Evolutionary conservation across 345 rosid species (phyloP).

Genomic region (Brassica carinata): DNA sequence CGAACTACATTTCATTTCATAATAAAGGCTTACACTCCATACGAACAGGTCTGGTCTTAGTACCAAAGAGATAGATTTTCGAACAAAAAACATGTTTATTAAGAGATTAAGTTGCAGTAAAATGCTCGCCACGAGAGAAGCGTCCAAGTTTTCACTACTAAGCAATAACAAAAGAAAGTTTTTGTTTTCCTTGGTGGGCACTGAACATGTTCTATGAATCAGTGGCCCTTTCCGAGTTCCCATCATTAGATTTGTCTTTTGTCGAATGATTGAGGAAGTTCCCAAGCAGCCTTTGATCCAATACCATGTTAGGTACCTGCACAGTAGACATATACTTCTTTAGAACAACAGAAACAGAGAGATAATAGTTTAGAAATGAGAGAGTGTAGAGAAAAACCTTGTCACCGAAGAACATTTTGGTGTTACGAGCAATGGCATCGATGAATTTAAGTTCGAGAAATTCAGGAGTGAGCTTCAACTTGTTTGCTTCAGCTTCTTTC

Average conservation of each 20-base stretch:
- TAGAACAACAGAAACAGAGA: constrained; percentile 19
- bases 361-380: not conserved
- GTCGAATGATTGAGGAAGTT: constrained; percentile 52
- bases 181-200: not conserved
- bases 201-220: constrained; percentile 26
- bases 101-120: not conserved
- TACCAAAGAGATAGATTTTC: too few species aligned
- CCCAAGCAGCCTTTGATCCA: constrained; percentile 87
- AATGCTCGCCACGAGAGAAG: not conserved
- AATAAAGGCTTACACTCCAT: too few species aligned
- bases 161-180: not conserved
- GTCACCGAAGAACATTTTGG: constrained; percentile 88
- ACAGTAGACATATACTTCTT: constrained; percentile 13
- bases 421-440: constrained; percentile 81
- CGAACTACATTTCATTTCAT: too few species aligned
- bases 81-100: not conserved
- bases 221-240: constrained; percentile 25
- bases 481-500: constrained; percentile 93
- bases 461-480: constrained; percentile 82
- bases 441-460: constrained; percentile 90
- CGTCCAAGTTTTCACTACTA: not conserved
- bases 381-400: constrained; percentile 47
- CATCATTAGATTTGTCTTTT: constrained; percentile 31
- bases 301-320: constrained; percentile 82
- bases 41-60: too few species aligned